These are phyloP conservation scores for Ascochyta koolunga DNA, from an alignment of 2,329 filamentous ascomycete species.

Conservation along the genomic window DNA sequence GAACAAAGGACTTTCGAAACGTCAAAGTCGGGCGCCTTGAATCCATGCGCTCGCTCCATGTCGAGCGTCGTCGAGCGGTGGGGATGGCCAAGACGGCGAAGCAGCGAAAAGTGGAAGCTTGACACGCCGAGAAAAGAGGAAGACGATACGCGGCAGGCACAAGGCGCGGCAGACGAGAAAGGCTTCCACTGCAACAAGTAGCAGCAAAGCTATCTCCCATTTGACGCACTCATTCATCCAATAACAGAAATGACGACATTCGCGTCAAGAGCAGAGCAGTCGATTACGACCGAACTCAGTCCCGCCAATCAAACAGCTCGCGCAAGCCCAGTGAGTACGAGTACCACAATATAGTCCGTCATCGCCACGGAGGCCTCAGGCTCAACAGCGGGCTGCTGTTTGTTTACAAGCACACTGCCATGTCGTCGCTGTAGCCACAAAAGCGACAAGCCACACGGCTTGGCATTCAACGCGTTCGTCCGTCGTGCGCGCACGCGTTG, in stretches of 20 bases:
- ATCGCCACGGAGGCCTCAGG: too few relatives aligned
- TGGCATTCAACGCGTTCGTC: slow-evolving; percentile 2
- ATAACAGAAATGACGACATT: too few relatives aligned
- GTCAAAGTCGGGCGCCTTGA: neutral
- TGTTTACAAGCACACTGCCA: too few relatives aligned
- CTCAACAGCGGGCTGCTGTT: too few relatives aligned
- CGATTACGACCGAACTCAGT: neutral
- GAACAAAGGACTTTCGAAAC: neutral
- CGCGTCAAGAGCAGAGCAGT: too few relatives aligned
- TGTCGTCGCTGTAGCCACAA: too few relatives aligned
- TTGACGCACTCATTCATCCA: too few relatives aligned
- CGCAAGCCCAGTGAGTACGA: neutral
- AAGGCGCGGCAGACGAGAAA: too few relatives aligned
- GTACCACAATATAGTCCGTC: too few relatives aligned
- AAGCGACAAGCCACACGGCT: slow-evolving; percentile 3
- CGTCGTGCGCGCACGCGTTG: neutral
- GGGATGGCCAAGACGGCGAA: slow-evolving; percentile 2
- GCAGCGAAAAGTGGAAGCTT: slow-evolving; percentile 8
- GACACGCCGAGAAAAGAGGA: neutral
- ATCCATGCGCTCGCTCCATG: neutral
- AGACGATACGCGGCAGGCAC: too few relatives aligned
- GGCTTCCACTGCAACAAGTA: neutral
- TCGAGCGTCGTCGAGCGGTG: neutral
- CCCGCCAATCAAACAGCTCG: neutral
- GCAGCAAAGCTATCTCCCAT: neutral